These are phyloP conservation scores for Hypoxylon intermedium DNA, from an alignment of 495 filamentous ascomycete species.

Conservation along the genomic window DNA sequence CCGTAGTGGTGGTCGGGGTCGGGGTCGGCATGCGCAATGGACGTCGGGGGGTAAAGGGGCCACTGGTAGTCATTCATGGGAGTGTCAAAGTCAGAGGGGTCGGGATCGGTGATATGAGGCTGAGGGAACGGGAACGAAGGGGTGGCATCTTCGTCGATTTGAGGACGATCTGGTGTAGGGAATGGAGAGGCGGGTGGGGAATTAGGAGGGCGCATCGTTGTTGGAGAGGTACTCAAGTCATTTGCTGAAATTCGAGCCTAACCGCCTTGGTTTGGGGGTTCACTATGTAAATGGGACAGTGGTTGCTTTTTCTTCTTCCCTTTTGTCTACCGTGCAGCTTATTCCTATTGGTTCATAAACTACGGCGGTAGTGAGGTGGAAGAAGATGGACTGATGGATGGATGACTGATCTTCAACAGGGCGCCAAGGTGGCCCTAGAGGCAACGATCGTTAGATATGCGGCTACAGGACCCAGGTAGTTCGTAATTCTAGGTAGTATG, in stretches of 20 bases:
- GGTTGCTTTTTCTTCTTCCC: conserved; percentile 17
- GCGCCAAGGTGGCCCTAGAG: conserved; percentile 26
- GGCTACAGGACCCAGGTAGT: conserved; percentile 3
- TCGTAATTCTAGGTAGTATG: no score
- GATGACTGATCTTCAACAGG: conserved; percentile 35
- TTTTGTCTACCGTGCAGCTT: conserved; percentile 17
- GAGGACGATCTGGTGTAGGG: conserved; percentile 38
- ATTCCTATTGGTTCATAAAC: conserved; percentile 13
- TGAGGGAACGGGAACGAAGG: conserved; percentile 14
- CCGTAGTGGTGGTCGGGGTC: not conserved
- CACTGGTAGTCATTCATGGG: conserved; percentile 30
- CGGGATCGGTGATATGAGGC: conserved; percentile 29
- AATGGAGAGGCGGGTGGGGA: conserved; percentile 31
- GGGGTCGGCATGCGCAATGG: conserved; percentile 23
- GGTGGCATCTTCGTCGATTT: conserved; percentile 34
- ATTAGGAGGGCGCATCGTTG: conserved; percentile 41
- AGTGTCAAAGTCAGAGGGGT: conserved; percentile 16
- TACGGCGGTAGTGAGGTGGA: not conserved
- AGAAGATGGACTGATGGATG: conserved; percentile 1
- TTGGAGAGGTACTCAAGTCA: conserved; percentile 32
- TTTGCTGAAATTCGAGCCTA: conserved; percentile 38
- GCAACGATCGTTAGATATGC: conserved; percentile 17
- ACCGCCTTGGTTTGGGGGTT: conserved; percentile 32
- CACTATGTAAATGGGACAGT: no score
- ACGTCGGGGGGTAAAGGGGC: conserved; percentile 2